phyloP scores from a whole-genome alignment of 2,329 filamentous ascomycete genomes.

The Alternaria burnsii region DNA sequence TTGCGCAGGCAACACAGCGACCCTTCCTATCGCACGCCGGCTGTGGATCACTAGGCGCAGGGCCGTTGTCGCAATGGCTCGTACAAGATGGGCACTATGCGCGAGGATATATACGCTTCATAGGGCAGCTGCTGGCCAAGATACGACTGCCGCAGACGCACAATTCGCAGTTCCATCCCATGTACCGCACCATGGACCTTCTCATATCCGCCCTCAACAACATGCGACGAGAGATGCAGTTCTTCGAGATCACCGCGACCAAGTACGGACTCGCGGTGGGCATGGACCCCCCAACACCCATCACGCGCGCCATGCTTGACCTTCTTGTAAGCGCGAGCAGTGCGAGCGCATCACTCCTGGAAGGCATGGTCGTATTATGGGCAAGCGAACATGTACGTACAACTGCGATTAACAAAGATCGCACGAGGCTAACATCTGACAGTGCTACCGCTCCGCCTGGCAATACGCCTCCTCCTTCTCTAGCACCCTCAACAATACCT shows the following conservation, averaged over 20 bases:
- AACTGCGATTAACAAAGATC: too few relatives aligned
- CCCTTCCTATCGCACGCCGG: slow-evolving; percentile 73
- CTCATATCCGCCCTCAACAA: slow-evolving; percentile 71
- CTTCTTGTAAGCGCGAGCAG: slow-evolving; percentile 66
- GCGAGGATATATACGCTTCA: slow-evolving; percentile 73
- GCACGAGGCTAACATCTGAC: slow-evolving; percentile 16
- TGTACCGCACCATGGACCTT: slow-evolving; percentile 68
- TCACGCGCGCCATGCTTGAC: slow-evolving; percentile 65
- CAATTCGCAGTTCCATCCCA: slow-evolving; percentile 56
- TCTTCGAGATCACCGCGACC: slow-evolving; percentile 71
- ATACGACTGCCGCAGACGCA: slow-evolving; percentile 63
- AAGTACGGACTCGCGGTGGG: slow-evolving; percentile 66
- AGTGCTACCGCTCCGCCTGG: slow-evolving; percentile 60
- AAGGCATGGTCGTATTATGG: slow-evolving; percentile 78
- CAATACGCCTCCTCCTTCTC: slow-evolving; percentile 58
- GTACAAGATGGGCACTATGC: slow-evolving; percentile 76
- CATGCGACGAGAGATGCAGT: slow-evolving; percentile 71
- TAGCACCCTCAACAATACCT: slow-evolving; percentile 48
- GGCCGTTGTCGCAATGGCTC: slow-evolving; percentile 70
- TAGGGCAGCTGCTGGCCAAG: slow-evolving; percentile 70
- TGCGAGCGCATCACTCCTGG: slow-evolving; percentile 64
- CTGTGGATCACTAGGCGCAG: slow-evolving; percentile 66
- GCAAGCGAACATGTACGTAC: slow-evolving; percentile 70
- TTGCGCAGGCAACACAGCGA: slow-evolving; percentile 68
- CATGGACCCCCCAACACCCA: slow-evolving; percentile 55